phyloP scores from a whole-genome alignment of 106 monocot species.

The Dendrobium chrysotoxum region DNA sequence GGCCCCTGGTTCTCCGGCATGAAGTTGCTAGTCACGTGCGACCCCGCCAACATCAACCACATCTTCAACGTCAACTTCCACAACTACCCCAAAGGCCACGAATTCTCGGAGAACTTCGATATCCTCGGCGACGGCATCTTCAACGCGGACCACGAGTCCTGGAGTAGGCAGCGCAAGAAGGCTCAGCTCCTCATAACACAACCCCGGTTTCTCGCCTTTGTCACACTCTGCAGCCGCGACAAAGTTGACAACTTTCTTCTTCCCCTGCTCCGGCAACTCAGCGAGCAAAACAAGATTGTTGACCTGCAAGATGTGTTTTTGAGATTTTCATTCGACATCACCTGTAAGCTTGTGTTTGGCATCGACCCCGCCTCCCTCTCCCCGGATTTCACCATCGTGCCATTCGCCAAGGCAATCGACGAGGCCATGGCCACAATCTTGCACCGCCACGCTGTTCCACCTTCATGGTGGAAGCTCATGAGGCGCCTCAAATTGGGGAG shows the following conservation, averaged over 20 bases:
- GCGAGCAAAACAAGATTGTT: neutral
- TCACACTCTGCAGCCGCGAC: slow-evolving; percentile 8
- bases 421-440: slow-evolving; percentile 17
- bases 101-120: slow-evolving; percentile 44
- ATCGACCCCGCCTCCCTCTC: slow-evolving; percentile 31
- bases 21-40: slow-evolving; percentile 16
- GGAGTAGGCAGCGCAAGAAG: slow-evolving; percentile 25
- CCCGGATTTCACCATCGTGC: slow-evolving; percentile 18
- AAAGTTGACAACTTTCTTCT: slow-evolving; percentile 33
- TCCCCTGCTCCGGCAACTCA: slow-evolving; percentile 17
- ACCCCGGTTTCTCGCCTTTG: slow-evolving; percentile 17
- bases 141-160: slow-evolving; percentile 32
- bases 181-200: slow-evolving; percentile 25
- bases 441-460: slow-evolving; percentile 28
- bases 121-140: slow-evolving; percentile 41
- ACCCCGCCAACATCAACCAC: slow-evolving; percentile 45
- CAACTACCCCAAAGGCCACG: slow-evolving; percentile 45
- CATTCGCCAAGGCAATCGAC: slow-evolving; percentile 29
- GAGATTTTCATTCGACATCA: slow-evolving; percentile 36
- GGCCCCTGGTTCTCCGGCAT: slow-evolving; percentile 17
- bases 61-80: slow-evolving; percentile 39
- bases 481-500: slow-evolving; percentile 19
- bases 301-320: slow-evolving; percentile 44
- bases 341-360: slow-evolving; percentile 26
- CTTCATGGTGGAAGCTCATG: slow-evolving; percentile 37